Evolutionary conservation across 192 early-diverging fungal species (phyloP), one percentile per base, ranked within the genome.

Genomic region (Pilaira anomala): DNA sequence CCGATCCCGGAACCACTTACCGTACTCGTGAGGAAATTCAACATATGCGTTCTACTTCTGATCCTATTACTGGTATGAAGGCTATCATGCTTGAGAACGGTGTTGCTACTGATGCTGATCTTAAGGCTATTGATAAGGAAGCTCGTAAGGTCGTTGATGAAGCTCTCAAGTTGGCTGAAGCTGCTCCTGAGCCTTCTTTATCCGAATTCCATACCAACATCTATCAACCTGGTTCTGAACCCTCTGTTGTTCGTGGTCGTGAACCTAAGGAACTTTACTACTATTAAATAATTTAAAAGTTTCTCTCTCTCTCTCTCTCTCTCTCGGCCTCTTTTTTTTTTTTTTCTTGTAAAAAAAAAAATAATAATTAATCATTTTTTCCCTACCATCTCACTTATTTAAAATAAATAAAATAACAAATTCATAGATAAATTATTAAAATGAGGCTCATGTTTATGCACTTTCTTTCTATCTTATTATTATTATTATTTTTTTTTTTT

Each of bases 1-100:
- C 95, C 61, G 95, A 98, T 79, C 96, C 95, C 22, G 96, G 96
- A 68, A 98, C 95, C 76, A 97, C 93, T 41, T 98, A 98, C 90
- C 90, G 96, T 68, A 95, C 94, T 60, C 92, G 96, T 78, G 96
- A 98, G 82, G 94, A 98, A 84, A 93, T 97, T 65, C 92, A 96
- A 79, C 87, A 98, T 76, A 98, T 98, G 95, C 88, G 95, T 29
- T 90, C 90, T 52, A 92, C 88, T 68, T 87, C 86, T 69, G 94
- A 97, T 76, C 90, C 92, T 54, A 96, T 98, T 79, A 95, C 87
- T 67, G 92, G 93, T 18, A 79, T 95, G 70, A 94, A 93, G 83
- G 82, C 90, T 68, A 80, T 88, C 13, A 76, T 97, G 57, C 49
- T 97, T 54, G 90, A 93, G 59, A 51, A 67, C 62, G 83, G 78